Conservation (phyloP, 257 asterid species). For the Nemophila menziesii region DNA sequence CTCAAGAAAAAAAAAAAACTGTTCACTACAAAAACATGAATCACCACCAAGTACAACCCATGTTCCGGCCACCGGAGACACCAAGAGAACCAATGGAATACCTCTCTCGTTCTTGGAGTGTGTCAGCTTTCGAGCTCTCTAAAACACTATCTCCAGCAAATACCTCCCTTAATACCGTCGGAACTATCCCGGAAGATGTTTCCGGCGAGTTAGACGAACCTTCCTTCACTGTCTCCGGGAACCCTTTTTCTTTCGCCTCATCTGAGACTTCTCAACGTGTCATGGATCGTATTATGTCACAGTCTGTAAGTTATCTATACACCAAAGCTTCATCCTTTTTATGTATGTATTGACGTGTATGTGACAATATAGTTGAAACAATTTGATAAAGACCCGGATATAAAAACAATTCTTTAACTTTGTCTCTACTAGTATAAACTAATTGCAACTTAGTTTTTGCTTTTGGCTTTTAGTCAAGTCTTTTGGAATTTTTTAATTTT, state of each 20-base stretch:
- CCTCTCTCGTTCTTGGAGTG: slow-evolving; percentile 88
- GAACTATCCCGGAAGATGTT: slow-evolving; percentile 45
- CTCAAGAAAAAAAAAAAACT: background rate
- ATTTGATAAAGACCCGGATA: slow-evolving; percentile 6
- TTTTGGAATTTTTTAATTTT: background rate
- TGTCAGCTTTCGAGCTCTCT: slow-evolving; percentile 74
- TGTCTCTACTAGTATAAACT: slow-evolving; percentile 12
- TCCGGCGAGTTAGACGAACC: slow-evolving; percentile 44
- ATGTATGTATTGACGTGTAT: background rate
- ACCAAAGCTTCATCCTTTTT: background rate
- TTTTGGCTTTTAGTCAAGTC: background rate
- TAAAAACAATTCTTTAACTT: background rate
- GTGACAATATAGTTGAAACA: background rate
- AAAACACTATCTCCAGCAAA: slow-evolving; percentile 40
- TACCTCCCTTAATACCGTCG: slow-evolving; percentile 17
- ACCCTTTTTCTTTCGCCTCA: slow-evolving; percentile 82
- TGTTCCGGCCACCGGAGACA: slow-evolving; percentile 61
- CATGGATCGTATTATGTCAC: slow-evolving; percentile 95
- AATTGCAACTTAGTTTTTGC: background rate
- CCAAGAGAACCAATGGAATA: slow-evolving; percentile 97
- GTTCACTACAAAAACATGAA: slow-evolving; percentile 40
- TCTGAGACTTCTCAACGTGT: slow-evolving; percentile 83
- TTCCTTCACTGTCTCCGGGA: slow-evolving; percentile 44
- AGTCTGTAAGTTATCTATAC: slow-evolving; percentile 67
- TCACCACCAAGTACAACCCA: slow-evolving; percentile 22